Evolutionary conservation across 208 protist species (phyloP), one percentile per base, ranked within the genome.

Genomic region (Wallacemonas sp.): DNA sequence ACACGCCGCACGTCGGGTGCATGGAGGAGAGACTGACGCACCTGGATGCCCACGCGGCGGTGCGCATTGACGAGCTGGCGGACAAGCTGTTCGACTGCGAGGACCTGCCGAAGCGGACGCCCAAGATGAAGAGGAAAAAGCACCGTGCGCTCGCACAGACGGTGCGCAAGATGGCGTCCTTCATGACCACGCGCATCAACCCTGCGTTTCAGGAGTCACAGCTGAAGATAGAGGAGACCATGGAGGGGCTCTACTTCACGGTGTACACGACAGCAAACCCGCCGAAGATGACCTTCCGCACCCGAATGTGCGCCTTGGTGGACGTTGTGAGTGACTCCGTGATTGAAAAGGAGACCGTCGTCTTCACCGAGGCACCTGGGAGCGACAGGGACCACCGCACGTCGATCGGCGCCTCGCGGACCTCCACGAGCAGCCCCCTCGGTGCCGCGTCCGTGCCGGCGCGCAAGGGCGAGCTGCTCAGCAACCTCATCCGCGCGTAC

Each of bases 271-370:
- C 52, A 11, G 39, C 52, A 59, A 59, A 33, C 14, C 52, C 52
- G 3, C 52, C 52, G n/a, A 59, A 41, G 52, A 14, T 42, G 31
- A 42, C 52, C n/a, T 49, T 64, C 14, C 64, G 61, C n/a, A 80
- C 69, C 11, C 72, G 81, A 10, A 50, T 87, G 0, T 62, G 61
- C n/a, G 65, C 52, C 1, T 57, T 91, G 31, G 67, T 86, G 12
- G 77, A 91, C 54, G 69, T 87, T 7, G 70, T 57, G n/a, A 68
- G 68, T 8, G 73, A 82, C 66, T 82, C 74, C 3, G 76, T 84
- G 2, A 69, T 70, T 45, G 72, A 84, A 55, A 78, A 77, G 41
- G 78, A 86, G 63, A 74, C 61, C 0, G 72, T 84, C 20, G 61
- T 77, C 2, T 85, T 91, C 31, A 74, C 78, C 14, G 48, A 80